Conservation (phyloP, 2,329 filamentous ascomycete species). For the Seiridium unicorne region DNA sequence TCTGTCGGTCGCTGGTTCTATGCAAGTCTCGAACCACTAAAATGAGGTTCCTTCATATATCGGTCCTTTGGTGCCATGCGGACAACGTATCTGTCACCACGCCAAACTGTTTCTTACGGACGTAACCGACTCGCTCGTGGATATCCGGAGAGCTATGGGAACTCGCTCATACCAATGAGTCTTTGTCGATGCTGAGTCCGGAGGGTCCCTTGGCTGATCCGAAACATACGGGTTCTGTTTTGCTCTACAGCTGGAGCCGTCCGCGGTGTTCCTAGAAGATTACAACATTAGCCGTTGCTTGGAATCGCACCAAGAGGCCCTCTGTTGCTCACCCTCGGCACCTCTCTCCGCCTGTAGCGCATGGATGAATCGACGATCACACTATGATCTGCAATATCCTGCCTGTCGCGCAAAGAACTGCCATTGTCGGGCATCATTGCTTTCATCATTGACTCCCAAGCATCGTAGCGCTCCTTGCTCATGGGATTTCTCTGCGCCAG, state of each 20-base stretch:
- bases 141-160: too few species aligned
- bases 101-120: too few species aligned
- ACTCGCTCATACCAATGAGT: too few species aligned
- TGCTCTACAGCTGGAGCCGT: background rate
- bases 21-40: too few species aligned
- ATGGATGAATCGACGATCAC: slow-evolving; percentile 63
- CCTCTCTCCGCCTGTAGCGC: slow-evolving; percentile 51
- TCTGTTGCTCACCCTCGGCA: slow-evolving; percentile 46
- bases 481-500: slow-evolving; percentile 51
- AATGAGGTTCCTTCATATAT: too few species aligned
- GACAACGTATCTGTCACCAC: too few species aligned
- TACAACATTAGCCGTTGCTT: slow-evolving; percentile 18
- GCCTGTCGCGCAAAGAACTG: slow-evolving; percentile 31
- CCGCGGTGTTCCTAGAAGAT: background rate
- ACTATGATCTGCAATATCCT: slow-evolving; percentile 60
- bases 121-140: too few species aligned
- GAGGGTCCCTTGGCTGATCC: background rate
- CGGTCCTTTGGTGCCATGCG: too few species aligned
- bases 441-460: slow-evolving; percentile 63
- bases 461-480: slow-evolving; percentile 53
- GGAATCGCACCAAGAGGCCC: slow-evolving; percentile 20
- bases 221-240: background rate
- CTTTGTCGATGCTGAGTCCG: too few species aligned
- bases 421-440: slow-evolving; percentile 44
- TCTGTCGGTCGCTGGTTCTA: too few species aligned